Evolutionary conservation across 1,284 basidiomycete species (phyloP).

Genomic region (Entoloma clypeatum): DNA sequence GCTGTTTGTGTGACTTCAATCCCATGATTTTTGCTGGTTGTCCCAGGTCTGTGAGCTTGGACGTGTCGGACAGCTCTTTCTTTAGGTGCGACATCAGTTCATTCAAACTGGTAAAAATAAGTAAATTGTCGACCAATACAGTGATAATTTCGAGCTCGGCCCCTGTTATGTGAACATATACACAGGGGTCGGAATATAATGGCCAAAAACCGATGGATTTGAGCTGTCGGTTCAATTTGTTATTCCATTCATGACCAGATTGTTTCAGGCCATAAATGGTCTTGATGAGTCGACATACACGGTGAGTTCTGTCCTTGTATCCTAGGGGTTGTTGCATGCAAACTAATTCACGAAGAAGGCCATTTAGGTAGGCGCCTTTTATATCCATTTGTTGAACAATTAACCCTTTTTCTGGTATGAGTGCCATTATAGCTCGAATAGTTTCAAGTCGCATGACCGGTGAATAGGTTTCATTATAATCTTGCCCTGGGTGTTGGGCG

Average conservation of each 20-base stretch:
- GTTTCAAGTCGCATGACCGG: no score
- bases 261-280: conserved; percentile 1
- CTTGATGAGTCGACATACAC: not conserved
- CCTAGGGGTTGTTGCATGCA: conserved; percentile 1
- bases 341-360: not conserved
- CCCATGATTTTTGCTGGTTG: conserved; percentile 4
- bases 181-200: conserved; percentile 4
- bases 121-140: conserved; percentile 7
- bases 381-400: conserved; percentile 1
- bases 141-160: conserved; percentile 4
- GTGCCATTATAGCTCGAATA: no score
- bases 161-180: conserved; percentile 1
- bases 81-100: not conserved
- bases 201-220: conserved; percentile 7
- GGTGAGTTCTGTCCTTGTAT: not conserved
- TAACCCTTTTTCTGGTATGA: not conserved
- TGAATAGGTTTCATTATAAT: no score
- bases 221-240: not conserved
- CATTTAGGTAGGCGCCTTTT: conserved; percentile 6
- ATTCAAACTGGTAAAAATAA: not conserved
- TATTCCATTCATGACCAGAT: conserved; percentile 3
- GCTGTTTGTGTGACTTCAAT: not conserved
- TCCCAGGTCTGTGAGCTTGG: conserved; percentile 4
- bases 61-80: not conserved
- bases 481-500: no score